Evolutionary conservation across 495 filamentous ascomycete genomes (phyloP).

Genomic region (Friedmanniomyces simplex): DNA sequence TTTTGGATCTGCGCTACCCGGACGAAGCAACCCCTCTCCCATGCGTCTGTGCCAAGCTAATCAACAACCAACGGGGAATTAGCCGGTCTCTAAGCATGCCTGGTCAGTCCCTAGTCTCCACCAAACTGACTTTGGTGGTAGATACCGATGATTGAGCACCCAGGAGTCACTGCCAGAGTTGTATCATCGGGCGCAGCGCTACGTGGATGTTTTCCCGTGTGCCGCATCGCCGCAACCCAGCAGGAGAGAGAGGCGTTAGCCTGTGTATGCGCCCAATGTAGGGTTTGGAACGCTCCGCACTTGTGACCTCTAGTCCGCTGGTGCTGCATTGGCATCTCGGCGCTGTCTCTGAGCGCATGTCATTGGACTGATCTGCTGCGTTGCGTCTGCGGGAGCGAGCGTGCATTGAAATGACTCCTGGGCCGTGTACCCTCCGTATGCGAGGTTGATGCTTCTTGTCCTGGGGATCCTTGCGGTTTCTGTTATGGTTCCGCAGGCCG

Average conservation of each 20-base stretch:
- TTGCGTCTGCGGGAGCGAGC: background rate
- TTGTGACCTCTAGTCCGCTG: background rate
- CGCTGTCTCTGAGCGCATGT: background rate
- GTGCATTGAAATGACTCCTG: background rate
- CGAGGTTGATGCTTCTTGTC: background rate
- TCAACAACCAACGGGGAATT: background rate
- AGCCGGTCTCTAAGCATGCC: background rate
- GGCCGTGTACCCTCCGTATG: background rate
- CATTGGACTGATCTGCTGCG: background rate
- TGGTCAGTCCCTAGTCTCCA: background rate
- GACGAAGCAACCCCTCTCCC: background rate
- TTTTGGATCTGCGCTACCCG: no score
- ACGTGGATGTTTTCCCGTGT: background rate
- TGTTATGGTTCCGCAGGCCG: no score
- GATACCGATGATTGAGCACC: background rate
- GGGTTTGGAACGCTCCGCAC: background rate
- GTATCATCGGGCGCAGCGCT: background rate
- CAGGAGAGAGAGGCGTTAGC: background rate
- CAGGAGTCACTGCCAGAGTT: background rate
- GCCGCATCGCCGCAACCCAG: background rate
- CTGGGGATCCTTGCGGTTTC: no score
- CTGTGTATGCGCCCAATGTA: background rate
- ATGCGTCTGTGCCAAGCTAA: background rate
- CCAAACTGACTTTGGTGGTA: background rate
- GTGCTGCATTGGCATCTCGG: background rate